phyloP scores from a whole-genome alignment of 2,329 filamentous ascomycete genomes.

The Calonectria pseudoturangicola region DNA sequence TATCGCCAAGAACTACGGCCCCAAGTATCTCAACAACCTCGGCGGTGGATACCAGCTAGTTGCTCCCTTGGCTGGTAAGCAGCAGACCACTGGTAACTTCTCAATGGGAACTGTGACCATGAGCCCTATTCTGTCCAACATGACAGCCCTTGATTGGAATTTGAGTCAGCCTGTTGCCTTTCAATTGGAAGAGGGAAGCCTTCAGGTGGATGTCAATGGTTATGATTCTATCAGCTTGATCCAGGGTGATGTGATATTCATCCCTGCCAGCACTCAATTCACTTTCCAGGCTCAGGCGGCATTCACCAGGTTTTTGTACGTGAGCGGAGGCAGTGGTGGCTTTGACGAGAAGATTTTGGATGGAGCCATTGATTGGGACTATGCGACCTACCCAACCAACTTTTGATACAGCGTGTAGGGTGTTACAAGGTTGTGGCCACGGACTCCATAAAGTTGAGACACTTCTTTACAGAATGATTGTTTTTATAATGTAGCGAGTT shows the following conservation, averaged over 20 bases:
- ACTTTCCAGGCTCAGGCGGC: slow-evolving; percentile 4
- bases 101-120: slow-evolving; percentile 15
- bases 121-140: slow-evolving; percentile 10
- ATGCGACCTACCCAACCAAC: neutral
- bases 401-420: neutral
- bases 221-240: slow-evolving; percentile 8
- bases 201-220: neutral
- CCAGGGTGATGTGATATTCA: slow-evolving; percentile 11
- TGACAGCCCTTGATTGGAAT: neutral
- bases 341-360: neutral
- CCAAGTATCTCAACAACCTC: slow-evolving; percentile 45
- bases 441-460: too few relatives aligned
- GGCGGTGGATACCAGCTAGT: slow-evolving; percentile 22
- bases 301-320: slow-evolving; percentile 7
- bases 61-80: slow-evolving; percentile 21
- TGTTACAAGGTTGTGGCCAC: too few relatives aligned
- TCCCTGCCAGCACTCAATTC: slow-evolving; percentile 4
- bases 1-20: slow-evolving; percentile 20
- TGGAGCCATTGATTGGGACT: slow-evolving; percentile 11
- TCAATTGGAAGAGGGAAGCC: slow-evolving; percentile 14
- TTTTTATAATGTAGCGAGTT: too few relatives aligned
- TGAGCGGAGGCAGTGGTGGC: slow-evolving; percentile 1
- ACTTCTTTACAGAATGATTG: too few relatives aligned
- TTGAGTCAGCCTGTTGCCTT: slow-evolving; percentile 10
- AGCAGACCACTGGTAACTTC: slow-evolving; percentile 13